Conservation (phyloP, 2,329 filamentous ascomycete genomes). For the Colletotrichum musae region DNA sequence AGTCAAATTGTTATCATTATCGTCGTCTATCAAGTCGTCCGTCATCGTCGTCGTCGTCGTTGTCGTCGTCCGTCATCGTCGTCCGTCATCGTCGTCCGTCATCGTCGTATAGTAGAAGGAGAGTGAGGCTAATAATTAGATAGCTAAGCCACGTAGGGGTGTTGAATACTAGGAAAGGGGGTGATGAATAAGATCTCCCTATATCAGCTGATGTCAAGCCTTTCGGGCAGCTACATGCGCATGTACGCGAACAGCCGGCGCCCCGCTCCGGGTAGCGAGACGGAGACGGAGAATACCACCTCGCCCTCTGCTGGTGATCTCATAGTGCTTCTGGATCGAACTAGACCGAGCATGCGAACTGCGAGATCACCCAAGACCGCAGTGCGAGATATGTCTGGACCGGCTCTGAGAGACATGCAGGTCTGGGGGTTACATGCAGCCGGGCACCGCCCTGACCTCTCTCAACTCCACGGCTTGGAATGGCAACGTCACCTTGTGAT, state of each 20-base stretch:
- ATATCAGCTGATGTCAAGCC: neutral
- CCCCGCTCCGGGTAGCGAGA: neutral
- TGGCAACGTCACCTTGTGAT: too few relatives aligned
- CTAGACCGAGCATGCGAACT: neutral
- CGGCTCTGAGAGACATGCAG: neutral
- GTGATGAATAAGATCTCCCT: too few relatives aligned
- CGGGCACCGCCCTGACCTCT: too few relatives aligned
- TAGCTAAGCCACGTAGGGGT: too few relatives aligned
- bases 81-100: too few relatives aligned
- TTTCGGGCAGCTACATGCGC: neutral
- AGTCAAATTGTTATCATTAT: too few relatives aligned
- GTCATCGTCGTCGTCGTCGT: too few relatives aligned
- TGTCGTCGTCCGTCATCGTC: too few relatives aligned
- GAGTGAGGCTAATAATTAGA: too few relatives aligned
- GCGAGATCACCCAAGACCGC: neutral
- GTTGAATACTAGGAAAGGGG: too few relatives aligned
- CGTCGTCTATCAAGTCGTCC: too few relatives aligned
- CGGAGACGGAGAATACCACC: neutral
- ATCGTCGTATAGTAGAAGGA: too few relatives aligned
- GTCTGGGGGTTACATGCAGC: neutral
- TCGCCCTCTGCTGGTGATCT: neutral
- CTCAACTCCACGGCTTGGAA: neutral
- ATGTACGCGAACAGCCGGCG: neutral
- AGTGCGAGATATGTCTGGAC: neutral
- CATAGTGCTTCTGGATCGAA: neutral